phyloP scores from a whole-genome alignment of 192 early-diverging fungal species.

The Podila verticillata region DNA sequence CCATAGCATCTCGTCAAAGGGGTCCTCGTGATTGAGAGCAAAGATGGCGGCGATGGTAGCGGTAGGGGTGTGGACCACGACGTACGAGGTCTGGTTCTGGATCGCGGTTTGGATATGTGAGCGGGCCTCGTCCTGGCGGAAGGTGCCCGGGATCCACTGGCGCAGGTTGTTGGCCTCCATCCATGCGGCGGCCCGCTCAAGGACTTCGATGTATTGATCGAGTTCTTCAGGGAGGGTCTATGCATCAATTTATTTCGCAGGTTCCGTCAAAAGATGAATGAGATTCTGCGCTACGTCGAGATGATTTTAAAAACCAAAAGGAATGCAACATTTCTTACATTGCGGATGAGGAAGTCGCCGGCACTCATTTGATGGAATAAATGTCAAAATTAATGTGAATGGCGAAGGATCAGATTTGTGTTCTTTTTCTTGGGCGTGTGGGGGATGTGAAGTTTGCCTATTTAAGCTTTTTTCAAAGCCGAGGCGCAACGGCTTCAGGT shows the following conservation, averaged over 20 bases:
- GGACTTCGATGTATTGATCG: constrained; percentile 35
- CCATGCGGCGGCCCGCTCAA: constrained; percentile 45
- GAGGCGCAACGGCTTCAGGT: no score
- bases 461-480: no score
- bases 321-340: constrained; percentile 8
- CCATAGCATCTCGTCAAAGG: constrained; percentile 52
- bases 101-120: constrained; percentile 26
- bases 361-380: no score
- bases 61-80: constrained; percentile 12
- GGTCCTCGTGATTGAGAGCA: constrained; percentile 35
- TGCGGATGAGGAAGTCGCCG: constrained; percentile 20
- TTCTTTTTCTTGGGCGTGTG: no score
- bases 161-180: constrained; percentile 38
- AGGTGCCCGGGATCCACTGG: constrained; percentile 49
- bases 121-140: constrained; percentile 15
- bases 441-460: no score
- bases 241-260: background rate
- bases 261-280: background rate
- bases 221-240: constrained; percentile 33
- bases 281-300: background rate
- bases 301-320: no score
- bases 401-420: no score
- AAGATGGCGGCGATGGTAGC: constrained; percentile 40
- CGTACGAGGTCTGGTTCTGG: constrained; percentile 20
- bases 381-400: no score